Base-by-base conservation (phyloP, 2,329 filamentous ascomycete genomes). In the Teratosphaeria epicoccoides region DNA sequence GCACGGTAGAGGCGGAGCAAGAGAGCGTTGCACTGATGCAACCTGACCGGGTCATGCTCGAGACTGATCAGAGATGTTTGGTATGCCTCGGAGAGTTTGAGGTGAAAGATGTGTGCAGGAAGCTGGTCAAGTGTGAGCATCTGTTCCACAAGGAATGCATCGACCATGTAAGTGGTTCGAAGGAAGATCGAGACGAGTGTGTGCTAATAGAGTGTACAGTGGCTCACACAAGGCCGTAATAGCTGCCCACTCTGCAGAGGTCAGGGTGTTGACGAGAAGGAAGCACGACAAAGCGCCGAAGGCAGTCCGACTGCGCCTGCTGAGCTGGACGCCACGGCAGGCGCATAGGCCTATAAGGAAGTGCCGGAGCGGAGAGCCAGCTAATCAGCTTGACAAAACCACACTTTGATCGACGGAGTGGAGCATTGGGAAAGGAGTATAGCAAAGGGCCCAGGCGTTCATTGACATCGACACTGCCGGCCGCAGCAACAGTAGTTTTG, bases 81-180 rank as follows among this genome's bases (percentile, higher is more conserved):
- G 82, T 86, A 46, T 86, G 82, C 63, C 68, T 85, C 43, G 80
- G 77, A 56, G 81, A 85, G 59, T 85, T 84, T 62, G 80, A 83
- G 63, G 71, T 70, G 11, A 74, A 75, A 7, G 82, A 85, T 56
- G 76, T 82, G 59, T 75, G 80, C 23, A 73, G 82, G 53, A 76
- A 77, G 62, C 70, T 86, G 53, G 70, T 74, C 52, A 82, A 80
- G 63, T 86, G 82, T 69, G 76, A 76, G 46, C 82, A 86, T 65
- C 63, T 84, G 53, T 86, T 83, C 67, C 82, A 86, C 67, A 77
- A 75, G 57, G 77, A 83, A 59, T 86, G 82, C 66, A 85, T 86
- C 65, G 82, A 85, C 64, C 78, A 84, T 74, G 81, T 83, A 71
- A 61, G 75, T 63, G 37, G 11, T 40, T 29, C 43, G 43, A 10